phyloP scores from a whole-genome alignment of 176 grass and related monocot genomes.

The Dendrocalamus sinicus region DNA sequence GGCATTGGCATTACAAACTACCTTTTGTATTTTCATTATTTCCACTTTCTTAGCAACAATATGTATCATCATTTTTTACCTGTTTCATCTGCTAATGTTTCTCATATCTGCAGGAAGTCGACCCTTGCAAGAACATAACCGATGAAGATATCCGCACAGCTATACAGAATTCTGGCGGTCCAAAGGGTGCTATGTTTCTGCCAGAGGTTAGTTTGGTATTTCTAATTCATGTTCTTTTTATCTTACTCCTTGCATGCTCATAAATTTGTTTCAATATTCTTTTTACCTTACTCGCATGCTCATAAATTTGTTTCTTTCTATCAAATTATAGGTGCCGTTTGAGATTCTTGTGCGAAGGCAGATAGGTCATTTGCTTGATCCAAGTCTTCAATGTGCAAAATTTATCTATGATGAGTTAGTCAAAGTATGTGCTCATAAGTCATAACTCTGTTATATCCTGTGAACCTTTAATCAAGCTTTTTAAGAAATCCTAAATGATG shows the following conservation, averaged over 20 bases:
- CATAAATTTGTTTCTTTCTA: slow-evolving; percentile 16
- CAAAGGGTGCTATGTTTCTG: slow-evolving; percentile 90
- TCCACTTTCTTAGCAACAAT: not conserved
- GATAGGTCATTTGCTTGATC: slow-evolving; percentile 84
- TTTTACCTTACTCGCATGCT: slow-evolving; percentile 30
- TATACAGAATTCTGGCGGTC: slow-evolving; percentile 85
- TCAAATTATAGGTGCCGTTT: slow-evolving; percentile 79
- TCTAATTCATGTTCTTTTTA: slow-evolving; percentile 33
- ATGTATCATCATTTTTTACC: not conserved
- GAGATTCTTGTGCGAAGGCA: slow-evolving; percentile 94
- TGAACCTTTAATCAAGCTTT: slow-evolving; percentile 37
- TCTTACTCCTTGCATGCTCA: slow-evolving; percentile 24
- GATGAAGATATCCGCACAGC: slow-evolving; percentile 82
- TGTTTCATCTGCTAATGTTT: slow-evolving; percentile 20
- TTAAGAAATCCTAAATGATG: slow-evolving; percentile 43
- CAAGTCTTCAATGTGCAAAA: slow-evolving; percentile 93
- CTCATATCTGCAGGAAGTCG: slow-evolving; percentile 70
- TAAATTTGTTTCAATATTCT: not conserved
- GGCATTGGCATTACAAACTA: slow-evolving; percentile 4
- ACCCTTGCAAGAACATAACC: slow-evolving; percentile 87
- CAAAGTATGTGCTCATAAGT: slow-evolving; percentile 65
- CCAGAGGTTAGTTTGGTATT: slow-evolving; percentile 68
- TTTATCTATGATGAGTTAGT: slow-evolving; percentile 98
- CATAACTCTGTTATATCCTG: slow-evolving; percentile 20
- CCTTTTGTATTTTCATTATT: slow-evolving; percentile 24